Base-by-base conservation (phyloP, 306 rosid genomes). In the Notholithocarpus densiflorus region DNA sequence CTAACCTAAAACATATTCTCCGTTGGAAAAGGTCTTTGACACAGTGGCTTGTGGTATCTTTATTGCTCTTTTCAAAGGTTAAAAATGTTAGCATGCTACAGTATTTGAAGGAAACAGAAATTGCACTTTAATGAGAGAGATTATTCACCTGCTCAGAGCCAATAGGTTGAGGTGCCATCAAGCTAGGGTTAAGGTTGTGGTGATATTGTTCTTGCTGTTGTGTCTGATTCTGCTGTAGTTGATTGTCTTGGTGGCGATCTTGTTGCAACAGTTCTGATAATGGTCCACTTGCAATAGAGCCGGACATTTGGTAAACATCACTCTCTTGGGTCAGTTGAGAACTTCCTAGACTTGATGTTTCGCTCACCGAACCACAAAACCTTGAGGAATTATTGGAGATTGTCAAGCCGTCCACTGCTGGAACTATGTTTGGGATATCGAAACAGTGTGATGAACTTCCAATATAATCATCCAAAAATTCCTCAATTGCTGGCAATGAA, bases 401-500 rank as follows among this genome's bases (percentile, higher is more conserved):
- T 13, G 86, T 17, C 79, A 88, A 60, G 81, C 52, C 62, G 27
- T 90, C 89, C 8, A 79, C 61, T 7, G 86, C 70, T 0, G 89
- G 90, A 45, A 80, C 79, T 0, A 80, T 75, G 55, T 56, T 70
- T 10, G 74, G 80, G 72, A 82, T 74, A 73, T 85, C 89, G 82
- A 86, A 89, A 68, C 83, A 85, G 10, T 82, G 84, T 23, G 86
- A 85, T 0, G 89, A 87, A 6, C 34, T 77, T 72, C 78, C 82
- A 26, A 82, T 77, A 74, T 82, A 94, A 14, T 91, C 91, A 29
- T 90, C 92, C 75, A 94, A 82, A 60, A 94, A 89, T 71, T 94
- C 97, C 31, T 90, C 97, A 7, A 94, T 86, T 0, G 85, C 86
- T 2, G 89, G 92, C 15, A 92, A 78, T 11, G 95, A 81, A 68